Evolutionary conservation across 2,329 filamentous ascomycete genomes (phyloP).

Genomic region (Alternaria arbusti): DNA sequence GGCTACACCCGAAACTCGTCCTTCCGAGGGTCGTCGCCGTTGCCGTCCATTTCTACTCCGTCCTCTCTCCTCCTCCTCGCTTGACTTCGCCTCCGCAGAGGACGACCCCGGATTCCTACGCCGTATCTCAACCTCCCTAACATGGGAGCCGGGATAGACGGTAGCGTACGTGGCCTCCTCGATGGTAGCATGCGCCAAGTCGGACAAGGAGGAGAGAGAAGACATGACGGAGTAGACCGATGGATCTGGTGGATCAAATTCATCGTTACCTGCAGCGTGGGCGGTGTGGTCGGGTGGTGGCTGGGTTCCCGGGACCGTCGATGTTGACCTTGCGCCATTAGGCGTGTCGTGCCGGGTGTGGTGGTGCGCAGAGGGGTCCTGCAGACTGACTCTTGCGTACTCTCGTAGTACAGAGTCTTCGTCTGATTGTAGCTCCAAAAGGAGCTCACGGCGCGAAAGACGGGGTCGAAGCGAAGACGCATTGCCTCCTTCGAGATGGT

Average conservation of each 20-base stretch:
- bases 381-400: conserved; percentile 1
- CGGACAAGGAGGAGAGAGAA: background rate
- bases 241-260: background rate
- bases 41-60: background rate
- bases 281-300: background rate
- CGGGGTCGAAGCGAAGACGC: background rate
- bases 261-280: background rate
- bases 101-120: background rate
- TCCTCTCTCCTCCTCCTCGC: background rate
- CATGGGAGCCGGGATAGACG: background rate
- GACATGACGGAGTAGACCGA: background rate
- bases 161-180: background rate
- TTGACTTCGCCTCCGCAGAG: background rate
- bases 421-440: conserved; percentile 3
- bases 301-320: background rate
- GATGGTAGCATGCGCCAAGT: background rate
- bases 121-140: background rate
- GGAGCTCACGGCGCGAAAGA: conserved; percentile 1
- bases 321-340: background rate
- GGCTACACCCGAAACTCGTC: background rate
- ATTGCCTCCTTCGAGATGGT: background rate
- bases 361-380: background rate
- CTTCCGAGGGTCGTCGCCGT: background rate
- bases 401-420: conserved; percentile 4
- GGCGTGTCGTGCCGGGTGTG: background rate